Percentiles rank a stretch among this genome's conserved stretches.
Conservation (phyloP, 2,329 filamentous ascomycete genomes). For the Xylariaceae sp. region DNA sequence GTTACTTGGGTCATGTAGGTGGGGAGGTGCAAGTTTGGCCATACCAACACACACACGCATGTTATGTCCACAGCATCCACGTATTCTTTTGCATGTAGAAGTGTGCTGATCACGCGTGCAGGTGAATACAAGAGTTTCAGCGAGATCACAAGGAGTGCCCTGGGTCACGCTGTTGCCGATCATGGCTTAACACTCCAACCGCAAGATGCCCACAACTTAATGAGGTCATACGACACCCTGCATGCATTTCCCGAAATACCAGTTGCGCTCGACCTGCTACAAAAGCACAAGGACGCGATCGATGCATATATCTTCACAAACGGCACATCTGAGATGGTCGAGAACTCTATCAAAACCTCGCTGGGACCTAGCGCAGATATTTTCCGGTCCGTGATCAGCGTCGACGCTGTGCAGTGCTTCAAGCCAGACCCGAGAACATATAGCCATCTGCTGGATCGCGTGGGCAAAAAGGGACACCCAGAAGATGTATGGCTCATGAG, state of each 20-base stretch:
- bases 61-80: too few species aligned
- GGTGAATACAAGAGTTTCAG: conserved; percentile 60
- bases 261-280: conserved; percentile 47
- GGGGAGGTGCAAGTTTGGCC: too few species aligned
- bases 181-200: conserved; percentile 41
- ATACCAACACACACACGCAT: too few species aligned
- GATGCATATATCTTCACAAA: conserved; percentile 66
- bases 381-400: conserved; percentile 56
- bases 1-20: too few species aligned
- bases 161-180: conserved; percentile 62
- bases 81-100: too few species aligned
- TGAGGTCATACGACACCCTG: conserved; percentile 62
- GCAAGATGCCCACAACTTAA: conserved; percentile 45
- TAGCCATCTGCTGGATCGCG: conserved; percentile 49
- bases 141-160: conserved; percentile 57
- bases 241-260: conserved; percentile 62
- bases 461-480: conserved; percentile 43
- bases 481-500: conserved; percentile 64
- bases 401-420: conserved; percentile 56
- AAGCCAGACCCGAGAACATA: conserved; percentile 65
- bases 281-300: conserved; percentile 34
- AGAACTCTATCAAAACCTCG: conserved; percentile 54
- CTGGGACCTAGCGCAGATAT: conserved; percentile 44
- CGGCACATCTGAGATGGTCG: conserved; percentile 61
- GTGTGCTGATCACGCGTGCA: conserved; percentile 29